A percentile compares a stretch with the other conserved stretches of the same genome.
These are phyloP conservation scores for Aquilaria sinensis DNA, from an alignment of 345 rosid genomes.

Conservation along the genomic window DNA sequence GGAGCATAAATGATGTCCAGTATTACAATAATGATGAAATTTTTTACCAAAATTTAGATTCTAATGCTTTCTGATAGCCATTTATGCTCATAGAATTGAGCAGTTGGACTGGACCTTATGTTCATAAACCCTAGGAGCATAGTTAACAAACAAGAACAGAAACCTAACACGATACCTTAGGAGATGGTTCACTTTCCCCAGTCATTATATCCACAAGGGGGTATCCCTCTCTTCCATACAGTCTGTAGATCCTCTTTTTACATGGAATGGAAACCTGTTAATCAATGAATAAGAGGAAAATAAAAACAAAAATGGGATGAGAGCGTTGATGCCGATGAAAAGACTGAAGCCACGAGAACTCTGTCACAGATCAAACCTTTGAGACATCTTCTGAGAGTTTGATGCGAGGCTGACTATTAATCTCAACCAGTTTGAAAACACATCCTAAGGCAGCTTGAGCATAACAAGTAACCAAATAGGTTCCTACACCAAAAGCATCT, in stretches of 20 bases:
- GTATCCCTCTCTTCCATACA: conserved; percentile 88
- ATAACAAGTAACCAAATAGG: conserved; percentile 89
- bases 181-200: conserved; percentile 82
- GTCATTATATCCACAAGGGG: conserved; percentile 96
- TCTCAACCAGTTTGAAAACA: conserved; percentile 97
- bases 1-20: too few relatives aligned
- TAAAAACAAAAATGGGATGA: conserved; percentile 1
- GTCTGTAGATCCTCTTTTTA: conserved; percentile 66
- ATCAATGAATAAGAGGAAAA: conserved; percentile 4
- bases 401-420: conserved; percentile 84
- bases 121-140: not conserved
- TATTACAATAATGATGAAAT: too few relatives aligned
- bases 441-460: conserved; percentile 95
- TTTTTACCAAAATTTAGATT: too few relatives aligned
- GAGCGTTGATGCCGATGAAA: not conserved
- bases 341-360: conserved; percentile 1
- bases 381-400: conserved; percentile 99
- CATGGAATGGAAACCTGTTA: conserved; percentile 90
- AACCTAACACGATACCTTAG: conserved; percentile 46
- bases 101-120: conserved; percentile 1
- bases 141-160: not conserved
- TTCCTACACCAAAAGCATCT: conserved; percentile 90
- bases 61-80: too few relatives aligned
- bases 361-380: conserved; percentile 44
- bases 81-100: not conserved